Evolutionary conservation across 2,329 filamentous ascomycete genomes (phyloP).

Genomic region (Verticillium alfalfae): DNA sequence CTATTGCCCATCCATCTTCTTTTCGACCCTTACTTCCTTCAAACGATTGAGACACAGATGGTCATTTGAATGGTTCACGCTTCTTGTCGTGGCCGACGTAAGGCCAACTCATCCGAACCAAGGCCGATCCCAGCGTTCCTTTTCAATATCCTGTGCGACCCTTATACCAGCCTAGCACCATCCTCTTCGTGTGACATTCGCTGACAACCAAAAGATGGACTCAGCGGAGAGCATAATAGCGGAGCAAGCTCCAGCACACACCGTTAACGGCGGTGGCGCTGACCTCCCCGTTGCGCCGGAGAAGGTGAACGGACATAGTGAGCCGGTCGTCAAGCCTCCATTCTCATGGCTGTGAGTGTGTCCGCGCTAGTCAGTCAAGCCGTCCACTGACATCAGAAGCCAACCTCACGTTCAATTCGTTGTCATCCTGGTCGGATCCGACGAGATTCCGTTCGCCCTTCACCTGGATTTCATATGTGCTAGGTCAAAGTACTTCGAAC

Average conservation of each 20-base stretch:
- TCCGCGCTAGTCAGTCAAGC: background rate
- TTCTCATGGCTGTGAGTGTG: conserved; percentile 33
- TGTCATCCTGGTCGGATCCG: conserved; percentile 46
- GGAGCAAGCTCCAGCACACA: background rate
- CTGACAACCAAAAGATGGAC: background rate
- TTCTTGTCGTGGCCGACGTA: no score
- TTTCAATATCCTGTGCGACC: no score
- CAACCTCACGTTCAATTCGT: conserved; percentile 30
- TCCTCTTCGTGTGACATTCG: background rate
- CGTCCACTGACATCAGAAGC: background rate
- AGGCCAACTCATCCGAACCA: no score
- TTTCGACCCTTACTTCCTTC: background rate
- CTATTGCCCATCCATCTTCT: background rate
- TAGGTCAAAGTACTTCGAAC: conserved; percentile 42
- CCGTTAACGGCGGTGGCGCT: background rate
- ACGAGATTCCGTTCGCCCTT: conserved; percentile 49
- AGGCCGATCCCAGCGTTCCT: no score
- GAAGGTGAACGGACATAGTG: background rate
- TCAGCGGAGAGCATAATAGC: background rate
- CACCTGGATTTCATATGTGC: conserved; percentile 54
- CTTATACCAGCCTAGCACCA: background rate
- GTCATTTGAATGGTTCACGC: no score
- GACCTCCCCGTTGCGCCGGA: background rate
- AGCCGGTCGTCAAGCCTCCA: conserved; percentile 3
- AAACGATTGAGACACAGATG: no score